phyloP scores from a whole-genome alignment of 1,284 basidiomycete species.

The Cryptococcus hybrid region DNA sequence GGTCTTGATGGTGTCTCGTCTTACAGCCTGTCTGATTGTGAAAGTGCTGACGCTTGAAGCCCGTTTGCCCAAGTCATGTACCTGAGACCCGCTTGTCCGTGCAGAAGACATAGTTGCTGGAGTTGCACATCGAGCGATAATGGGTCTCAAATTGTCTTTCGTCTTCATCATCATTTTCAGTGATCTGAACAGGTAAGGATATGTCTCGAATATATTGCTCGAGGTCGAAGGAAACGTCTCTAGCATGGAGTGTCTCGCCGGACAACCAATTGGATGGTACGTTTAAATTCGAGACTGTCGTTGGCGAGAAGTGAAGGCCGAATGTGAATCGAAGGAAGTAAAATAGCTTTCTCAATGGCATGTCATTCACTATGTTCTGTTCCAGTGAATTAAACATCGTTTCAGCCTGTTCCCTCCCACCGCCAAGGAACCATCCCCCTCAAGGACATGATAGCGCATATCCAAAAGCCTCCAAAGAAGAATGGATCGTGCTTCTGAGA shows the following conservation, averaged over 20 bases:
- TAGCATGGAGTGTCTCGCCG: background rate
- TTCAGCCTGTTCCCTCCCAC: constrained; percentile 21
- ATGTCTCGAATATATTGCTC: constrained; percentile 36
- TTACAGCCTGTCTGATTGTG: constrained; percentile 6
- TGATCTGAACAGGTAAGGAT: background rate
- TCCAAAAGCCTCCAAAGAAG: constrained; percentile 25
- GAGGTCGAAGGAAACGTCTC: constrained; percentile 27
- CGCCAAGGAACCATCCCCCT: constrained; percentile 35
- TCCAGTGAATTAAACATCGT: constrained; percentile 17
- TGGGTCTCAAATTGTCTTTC: background rate
- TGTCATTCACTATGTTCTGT: background rate
- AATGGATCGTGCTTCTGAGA: constrained; percentile 5
- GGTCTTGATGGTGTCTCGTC: background rate
- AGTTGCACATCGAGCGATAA: background rate
- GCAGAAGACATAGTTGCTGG: background rate
- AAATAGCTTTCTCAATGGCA: no score
- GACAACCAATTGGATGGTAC: background rate
- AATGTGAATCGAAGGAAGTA: no score
- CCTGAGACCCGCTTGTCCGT: background rate
- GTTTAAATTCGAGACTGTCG: background rate
- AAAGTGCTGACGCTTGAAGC: constrained; percentile 10
- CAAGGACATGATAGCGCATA: constrained; percentile 26
- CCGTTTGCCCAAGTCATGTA: background rate
- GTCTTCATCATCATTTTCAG: background rate
- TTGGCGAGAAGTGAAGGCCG: background rate